These are phyloP conservation scores for Podaxis sp. DNA, from an alignment of 768 basidiomycete genomes.

Conservation along the genomic window DNA sequence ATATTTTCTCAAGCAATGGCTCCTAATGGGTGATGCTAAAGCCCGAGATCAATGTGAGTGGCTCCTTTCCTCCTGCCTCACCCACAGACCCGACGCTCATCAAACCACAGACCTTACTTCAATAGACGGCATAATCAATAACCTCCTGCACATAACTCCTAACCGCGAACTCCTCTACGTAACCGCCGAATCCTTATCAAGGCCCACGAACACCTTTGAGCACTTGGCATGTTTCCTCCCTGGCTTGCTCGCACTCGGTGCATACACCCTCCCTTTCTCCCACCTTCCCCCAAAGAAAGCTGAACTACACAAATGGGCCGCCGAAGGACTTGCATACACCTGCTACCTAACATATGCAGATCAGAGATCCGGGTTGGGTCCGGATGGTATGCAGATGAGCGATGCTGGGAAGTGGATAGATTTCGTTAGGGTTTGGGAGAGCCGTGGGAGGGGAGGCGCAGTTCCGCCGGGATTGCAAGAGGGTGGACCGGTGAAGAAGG, in stretches of 20 bases:
- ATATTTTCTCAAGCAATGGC: constrained; percentile 69
- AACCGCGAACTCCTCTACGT: constrained; percentile 57
- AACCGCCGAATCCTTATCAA: constrained; percentile 39
- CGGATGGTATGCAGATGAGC: constrained; percentile 49
- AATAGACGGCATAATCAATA: constrained; percentile 47
- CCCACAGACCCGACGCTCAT: constrained; percentile 28
- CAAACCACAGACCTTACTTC: constrained; percentile 46
- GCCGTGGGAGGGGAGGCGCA: constrained; percentile 29
- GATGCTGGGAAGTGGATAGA: constrained; percentile 37
- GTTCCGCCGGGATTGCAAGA: constrained; percentile 25
- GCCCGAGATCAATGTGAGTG: constrained; percentile 56
- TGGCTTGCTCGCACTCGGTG: constrained; percentile 61
- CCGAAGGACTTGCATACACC: constrained; percentile 59
- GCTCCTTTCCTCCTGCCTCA: constrained; percentile 26
- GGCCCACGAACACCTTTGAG: constrained; percentile 48
- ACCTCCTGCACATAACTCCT: constrained; percentile 54
- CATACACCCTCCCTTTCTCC: constrained; percentile 34
- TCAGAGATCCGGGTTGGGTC: constrained; percentile 60
- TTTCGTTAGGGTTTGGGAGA: constrained; percentile 43
- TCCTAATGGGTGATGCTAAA: constrained; percentile 56
- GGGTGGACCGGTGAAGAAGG: constrained; percentile 18
- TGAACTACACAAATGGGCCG: constrained; percentile 56
- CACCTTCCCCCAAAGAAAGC: constrained; percentile 32
- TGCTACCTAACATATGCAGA: constrained; percentile 68
- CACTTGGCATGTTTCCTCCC: constrained; percentile 69